Evolutionary conservation across 176 grass and related monocot species (phyloP), one percentile per base, ranked within the genome.

Genomic region (Raddia distichophylla): DNA sequence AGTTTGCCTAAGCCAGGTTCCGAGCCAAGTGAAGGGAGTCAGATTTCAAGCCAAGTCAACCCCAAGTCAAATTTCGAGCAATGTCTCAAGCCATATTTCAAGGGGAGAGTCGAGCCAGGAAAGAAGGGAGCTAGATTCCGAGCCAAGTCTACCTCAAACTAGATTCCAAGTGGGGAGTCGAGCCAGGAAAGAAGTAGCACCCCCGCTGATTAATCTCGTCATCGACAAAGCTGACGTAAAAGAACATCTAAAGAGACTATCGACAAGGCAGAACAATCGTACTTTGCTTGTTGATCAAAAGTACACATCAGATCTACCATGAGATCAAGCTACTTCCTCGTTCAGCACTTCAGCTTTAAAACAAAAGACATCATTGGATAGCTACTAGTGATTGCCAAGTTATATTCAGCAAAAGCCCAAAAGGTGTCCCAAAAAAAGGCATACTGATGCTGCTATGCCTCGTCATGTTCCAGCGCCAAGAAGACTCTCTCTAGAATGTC

Each of bases 331-430:
- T 71, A 63, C 56, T 81, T 81, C 45, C 56, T 72, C 20, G 10
- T 17, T n/a, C 10, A 33, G 10, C 85, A 15, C 53, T 53, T 32
- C 56, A 69, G 71, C 37, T 87, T 82, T 47, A 81, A 68, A 42
- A 53, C 63, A 76, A 64, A 67, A 75, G 14, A 75, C 10, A 33
- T 60, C 22, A 60, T 8, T 43, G 13, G 16, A 63, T 71, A 73
- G 64, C 35, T 49, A 44, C 8, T 32, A n/a, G 16, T 42, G 16
- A 33, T 53, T 65, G 6, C 44, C 17, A 42, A 67, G 10, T 16
- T 16, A 57, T 35, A 19, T 17, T 65, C 55, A 80, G 32, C 17
- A 2, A 60, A 88, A 55, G 10, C 1, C 66, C 17, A 2, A 60
- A 88, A 55, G 10, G 2, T 58, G 64, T 78, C 14, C 14, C 50